A percentile compares a stretch with the other conserved stretches of the same genome.
Conservation (phyloP, 768 basidiomycete species). For the Termitomyces sp. region DNA sequence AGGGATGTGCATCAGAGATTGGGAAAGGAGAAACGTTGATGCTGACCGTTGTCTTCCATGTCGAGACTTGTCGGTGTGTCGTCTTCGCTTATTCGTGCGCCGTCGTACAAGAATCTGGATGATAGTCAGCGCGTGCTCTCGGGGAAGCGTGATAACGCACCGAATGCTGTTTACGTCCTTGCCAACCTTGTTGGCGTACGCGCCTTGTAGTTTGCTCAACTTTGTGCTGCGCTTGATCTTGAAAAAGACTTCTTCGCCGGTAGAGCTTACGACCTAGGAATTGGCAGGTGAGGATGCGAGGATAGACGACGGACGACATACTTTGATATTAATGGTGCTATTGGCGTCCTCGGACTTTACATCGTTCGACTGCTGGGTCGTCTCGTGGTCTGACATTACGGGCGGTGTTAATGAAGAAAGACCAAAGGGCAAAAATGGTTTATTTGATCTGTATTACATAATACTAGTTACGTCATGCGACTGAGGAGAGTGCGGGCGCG, state of each 20-base stretch:
- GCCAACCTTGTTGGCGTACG: conserved; percentile 90
- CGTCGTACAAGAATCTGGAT: conserved; percentile 86
- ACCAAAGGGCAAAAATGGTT: neutral
- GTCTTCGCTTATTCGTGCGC: conserved; percentile 77
- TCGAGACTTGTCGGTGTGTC: conserved; percentile 83
- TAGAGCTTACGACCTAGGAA: conserved; percentile 62
- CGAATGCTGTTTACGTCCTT: conserved; percentile 86
- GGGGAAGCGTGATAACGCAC: conserved; percentile 37
- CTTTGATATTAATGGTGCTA: conserved; percentile 3
- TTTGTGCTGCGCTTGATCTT: conserved; percentile 95
- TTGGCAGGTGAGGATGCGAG: neutral
- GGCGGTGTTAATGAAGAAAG: too few relatives aligned
- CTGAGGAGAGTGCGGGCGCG: conserved; percentile 34
- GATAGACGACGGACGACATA: neutral
- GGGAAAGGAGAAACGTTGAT: neutral
- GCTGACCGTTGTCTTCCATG: conserved; percentile 84
- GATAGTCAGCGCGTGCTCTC: neutral
- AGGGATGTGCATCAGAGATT: conserved; percentile 1
- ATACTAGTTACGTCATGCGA: neutral
- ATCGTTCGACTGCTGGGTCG: conserved; percentile 1
- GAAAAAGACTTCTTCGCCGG: conserved; percentile 90
- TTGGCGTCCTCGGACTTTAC: neutral
- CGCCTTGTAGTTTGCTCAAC: conserved; percentile 87
- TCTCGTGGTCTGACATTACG: conserved; percentile 10
- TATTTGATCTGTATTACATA: neutral